Percentiles rank a stretch among this genome's conserved stretches.
These are phyloP conservation scores for Diaporthe capsici DNA, from an alignment of 2,329 filamentous ascomycete species.

Conservation along the genomic window DNA sequence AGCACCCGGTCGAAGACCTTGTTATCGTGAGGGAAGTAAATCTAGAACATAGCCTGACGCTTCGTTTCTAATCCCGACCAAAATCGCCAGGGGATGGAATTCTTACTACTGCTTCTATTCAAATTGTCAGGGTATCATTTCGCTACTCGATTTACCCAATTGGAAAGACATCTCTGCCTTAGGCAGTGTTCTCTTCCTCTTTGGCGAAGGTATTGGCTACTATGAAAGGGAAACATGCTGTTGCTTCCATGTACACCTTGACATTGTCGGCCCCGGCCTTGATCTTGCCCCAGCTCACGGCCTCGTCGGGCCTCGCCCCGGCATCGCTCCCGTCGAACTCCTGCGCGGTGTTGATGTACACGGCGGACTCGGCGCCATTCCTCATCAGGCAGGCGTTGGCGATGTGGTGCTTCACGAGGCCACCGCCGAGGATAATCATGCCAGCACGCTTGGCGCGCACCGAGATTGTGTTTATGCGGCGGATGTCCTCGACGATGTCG, in stretches of 20 bases:
- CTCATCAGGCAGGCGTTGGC: slow-evolving; percentile 98
- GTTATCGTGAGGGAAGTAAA: background rate
- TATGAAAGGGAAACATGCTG: slow-evolving; percentile 75
- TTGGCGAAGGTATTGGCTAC: slow-evolving; percentile 78
- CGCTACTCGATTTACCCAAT: background rate
- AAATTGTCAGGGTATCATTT: background rate
- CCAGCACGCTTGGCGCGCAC: slow-evolving; percentile 89
- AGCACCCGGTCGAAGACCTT: no score
- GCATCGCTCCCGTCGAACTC: slow-evolving; percentile 99
- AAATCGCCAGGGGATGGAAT: background rate
- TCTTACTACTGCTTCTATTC: background rate
- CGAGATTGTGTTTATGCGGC: slow-evolving; percentile 91
- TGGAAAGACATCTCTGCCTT: slow-evolving; percentile 11
- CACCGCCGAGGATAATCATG: slow-evolving; percentile 96
- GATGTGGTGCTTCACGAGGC: slow-evolving; percentile 98
- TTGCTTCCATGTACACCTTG: slow-evolving; percentile 83
- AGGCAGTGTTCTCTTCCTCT: slow-evolving; percentile 49
- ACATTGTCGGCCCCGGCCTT: slow-evolving; percentile 89
- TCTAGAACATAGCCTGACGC: background rate
- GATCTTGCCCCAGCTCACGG: slow-evolving; percentile 99
- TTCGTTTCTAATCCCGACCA: background rate
- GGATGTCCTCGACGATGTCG: slow-evolving; percentile 95
- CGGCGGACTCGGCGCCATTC: slow-evolving; percentile 95
- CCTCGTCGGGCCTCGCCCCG: slow-evolving; percentile 94
- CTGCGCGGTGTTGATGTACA: slow-evolving; percentile 97